These are phyloP conservation scores for Diacronema lutheri DNA, from an alignment of 78 protist species.

Conservation along the genomic window DNA sequence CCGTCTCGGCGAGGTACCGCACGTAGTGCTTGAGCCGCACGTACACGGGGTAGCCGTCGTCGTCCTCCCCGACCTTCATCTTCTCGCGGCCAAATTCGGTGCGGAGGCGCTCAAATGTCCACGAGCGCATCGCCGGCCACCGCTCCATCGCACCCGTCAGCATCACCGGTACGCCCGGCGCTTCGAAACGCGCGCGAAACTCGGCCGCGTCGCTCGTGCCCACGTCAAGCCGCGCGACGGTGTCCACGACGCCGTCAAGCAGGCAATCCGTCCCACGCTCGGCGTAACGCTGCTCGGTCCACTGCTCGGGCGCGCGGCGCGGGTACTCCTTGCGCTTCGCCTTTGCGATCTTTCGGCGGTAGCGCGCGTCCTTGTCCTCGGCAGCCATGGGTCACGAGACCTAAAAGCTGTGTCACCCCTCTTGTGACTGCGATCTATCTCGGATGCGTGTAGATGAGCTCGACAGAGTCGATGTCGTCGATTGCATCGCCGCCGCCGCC, in stretches of 20 bases:
- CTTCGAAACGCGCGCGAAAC: background rate
- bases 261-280: background rate
- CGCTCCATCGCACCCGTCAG: background rate
- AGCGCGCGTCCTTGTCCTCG: too few relatives aligned
- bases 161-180: background rate
- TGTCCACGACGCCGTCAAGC: background rate
- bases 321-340: background rate
- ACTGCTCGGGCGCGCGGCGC: background rate
- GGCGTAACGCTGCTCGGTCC: background rate
- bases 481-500: too few relatives aligned
- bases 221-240: background rate
- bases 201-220: too few relatives aligned
- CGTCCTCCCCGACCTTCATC: slow-evolving; percentile 1
- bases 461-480: too few relatives aligned
- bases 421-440: too few relatives aligned
- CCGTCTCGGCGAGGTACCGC: background rate
- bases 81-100: background rate
- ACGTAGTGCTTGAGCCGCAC: background rate
- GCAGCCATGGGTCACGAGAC: too few relatives aligned
- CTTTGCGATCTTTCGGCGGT: background rate
- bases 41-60: slow-evolving; percentile 1
- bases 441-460: too few relatives aligned
- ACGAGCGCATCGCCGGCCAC: background rate
- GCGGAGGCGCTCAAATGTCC: background rate
- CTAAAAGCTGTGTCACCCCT: too few relatives aligned